phyloP scores from a whole-genome alignment of 2,329 filamentous ascomycete genomes.

The Ascochyta pisi region DNA sequence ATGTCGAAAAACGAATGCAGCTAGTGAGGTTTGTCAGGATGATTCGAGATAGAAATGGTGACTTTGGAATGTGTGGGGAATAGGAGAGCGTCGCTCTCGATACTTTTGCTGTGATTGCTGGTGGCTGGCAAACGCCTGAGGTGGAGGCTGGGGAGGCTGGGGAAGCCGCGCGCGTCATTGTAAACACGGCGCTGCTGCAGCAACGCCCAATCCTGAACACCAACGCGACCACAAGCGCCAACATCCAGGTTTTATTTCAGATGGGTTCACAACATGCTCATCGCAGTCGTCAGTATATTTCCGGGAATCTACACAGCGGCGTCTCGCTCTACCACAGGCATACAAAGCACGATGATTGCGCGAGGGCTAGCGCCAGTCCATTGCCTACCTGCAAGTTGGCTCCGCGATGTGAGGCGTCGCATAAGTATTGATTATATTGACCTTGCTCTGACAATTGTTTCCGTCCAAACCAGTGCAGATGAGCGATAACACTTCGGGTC shows the following conservation, averaged over 20 bases:
- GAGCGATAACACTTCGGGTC: no score
- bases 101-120: constrained; percentile 9
- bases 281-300: background rate
- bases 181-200: constrained; percentile 8
- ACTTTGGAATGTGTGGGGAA: constrained; percentile 18
- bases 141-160: constrained; percentile 15
- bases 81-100: constrained; percentile 9
- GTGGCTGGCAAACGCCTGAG: constrained; percentile 12
- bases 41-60: constrained; percentile 11
- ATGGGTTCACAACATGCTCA: background rate
- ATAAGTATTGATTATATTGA: background rate
- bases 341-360: background rate
- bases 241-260: background rate
- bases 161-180: constrained; percentile 4
- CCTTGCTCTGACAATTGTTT: background rate
- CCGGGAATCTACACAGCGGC: background rate
- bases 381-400: background rate
- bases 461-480: background rate
- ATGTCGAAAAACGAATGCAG: constrained; percentile 14
- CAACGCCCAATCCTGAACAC: background rate
- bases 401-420: background rate
- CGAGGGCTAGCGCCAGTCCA: background rate
- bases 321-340: background rate
- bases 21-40: constrained; percentile 2
- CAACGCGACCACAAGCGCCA: constrained; percentile 2